Conservation (phyloP, 768 basidiomycete species). For the Hericium erinaceus region DNA sequence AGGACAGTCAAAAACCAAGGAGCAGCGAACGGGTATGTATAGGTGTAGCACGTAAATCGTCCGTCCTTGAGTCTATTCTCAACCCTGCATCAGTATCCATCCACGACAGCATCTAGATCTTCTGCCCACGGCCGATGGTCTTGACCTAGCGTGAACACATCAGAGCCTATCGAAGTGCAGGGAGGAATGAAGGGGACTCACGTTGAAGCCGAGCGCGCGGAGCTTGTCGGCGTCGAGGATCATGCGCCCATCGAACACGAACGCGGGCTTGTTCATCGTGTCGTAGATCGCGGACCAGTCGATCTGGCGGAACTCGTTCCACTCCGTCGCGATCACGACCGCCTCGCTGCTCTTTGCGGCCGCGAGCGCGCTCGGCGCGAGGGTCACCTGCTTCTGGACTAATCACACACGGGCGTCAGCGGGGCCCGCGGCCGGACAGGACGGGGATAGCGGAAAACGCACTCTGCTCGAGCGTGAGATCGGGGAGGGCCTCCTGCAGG, state of each 20-base stretch:
- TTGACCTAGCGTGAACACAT: slow-evolving; percentile 31
- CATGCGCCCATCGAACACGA: slow-evolving; percentile 90
- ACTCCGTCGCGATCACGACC: slow-evolving; percentile 93
- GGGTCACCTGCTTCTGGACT: slow-evolving; percentile 87
- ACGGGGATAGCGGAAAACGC: slow-evolving; percentile 19
- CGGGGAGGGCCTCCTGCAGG: slow-evolving; percentile 60
- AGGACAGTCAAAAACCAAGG: too few relatives aligned
- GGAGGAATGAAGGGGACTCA: slow-evolving; percentile 22
- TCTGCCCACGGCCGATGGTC: slow-evolving; percentile 49
- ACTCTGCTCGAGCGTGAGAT: slow-evolving; percentile 57
- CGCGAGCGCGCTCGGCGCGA: slow-evolving; percentile 69
- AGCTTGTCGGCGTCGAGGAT: slow-evolving; percentile 77
- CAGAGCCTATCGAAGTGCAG: background rate
- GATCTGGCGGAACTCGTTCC: slow-evolving; percentile 92
- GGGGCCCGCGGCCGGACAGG: background rate
- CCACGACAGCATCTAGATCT: slow-evolving; percentile 17
- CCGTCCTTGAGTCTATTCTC: too few relatives aligned
- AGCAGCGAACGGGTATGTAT: too few relatives aligned
- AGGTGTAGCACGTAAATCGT: too few relatives aligned
- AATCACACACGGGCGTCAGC: background rate
- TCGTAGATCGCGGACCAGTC: slow-evolving; percentile 84
- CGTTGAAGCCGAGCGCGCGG: slow-evolving; percentile 84
- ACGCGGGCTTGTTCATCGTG: slow-evolving; percentile 96
- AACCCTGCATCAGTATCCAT: too few relatives aligned
- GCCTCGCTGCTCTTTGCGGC: slow-evolving; percentile 88